Base-by-base conservation (phyloP, 1,139 yeast species). In the Blastobotrys aristatus region DNA sequence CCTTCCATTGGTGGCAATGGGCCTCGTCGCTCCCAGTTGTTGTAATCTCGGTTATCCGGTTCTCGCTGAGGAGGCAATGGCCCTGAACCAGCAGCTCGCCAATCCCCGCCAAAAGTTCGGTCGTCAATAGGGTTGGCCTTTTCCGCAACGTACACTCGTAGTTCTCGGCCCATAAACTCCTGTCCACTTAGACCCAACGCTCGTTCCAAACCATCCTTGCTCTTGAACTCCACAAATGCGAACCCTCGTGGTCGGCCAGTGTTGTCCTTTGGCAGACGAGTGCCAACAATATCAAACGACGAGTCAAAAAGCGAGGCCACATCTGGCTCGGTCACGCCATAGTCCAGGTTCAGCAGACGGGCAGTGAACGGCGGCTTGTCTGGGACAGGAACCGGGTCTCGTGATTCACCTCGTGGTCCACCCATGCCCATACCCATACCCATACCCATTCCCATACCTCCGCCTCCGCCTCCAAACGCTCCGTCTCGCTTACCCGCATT, bases 311-410 rank as follows among this genome's bases (percentile, higher is more conserved):
- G 84, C 41, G 78, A 79, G 47, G 69, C 72, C 52, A 92, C 74
- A 40, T 74, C 79, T 32, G 73, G 80, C 65, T 90, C 96, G 49
- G 74, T 69, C 40, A 80, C 77, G 55, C 85, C 92, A 82, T 88
- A 86, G 51, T 96, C 89, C 64, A 94, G 77, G 69, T 90, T 89
- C 63, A 81, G 79, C 58, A 92, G 76, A 67, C 89, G 80, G 18
- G 96, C 97, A 62, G 87, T 84, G 74, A 70, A 94, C 48, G 99
- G 99, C 27, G 97, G 90, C 48, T 72, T 76, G 61, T 89, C 95
- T 43, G 99, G 99, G 53, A 94, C 75, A 40, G 96, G 96, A 61
- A 71, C 84, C 61, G 82, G 92, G 54, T 74, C 77, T 67, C 87
- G 52, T 16, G 53, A 44, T 32, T 48, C 44, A 29, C 53, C 44